Percentiles rank a stretch among this genome's conserved stretches.
phyloP scores from a whole-genome alignment of 768 basidiomycete genomes.

The Xanthoconium purpureum region DNA sequence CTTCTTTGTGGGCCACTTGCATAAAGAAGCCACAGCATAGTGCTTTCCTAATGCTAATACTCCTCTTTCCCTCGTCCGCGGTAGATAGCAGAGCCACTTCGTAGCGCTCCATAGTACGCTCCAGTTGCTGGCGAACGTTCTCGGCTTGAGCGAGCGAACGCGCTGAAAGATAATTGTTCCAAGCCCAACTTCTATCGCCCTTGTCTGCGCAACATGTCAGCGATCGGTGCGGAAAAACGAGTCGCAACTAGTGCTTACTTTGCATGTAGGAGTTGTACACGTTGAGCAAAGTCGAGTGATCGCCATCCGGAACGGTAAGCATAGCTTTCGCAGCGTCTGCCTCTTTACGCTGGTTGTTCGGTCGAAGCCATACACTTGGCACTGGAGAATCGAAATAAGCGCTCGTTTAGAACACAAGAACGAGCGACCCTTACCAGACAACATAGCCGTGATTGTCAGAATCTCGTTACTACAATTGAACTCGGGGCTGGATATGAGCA shows the following conservation, averaged over 20 bases:
- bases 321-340: constrained; percentile 90
- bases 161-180: constrained; percentile 82
- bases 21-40: constrained; percentile 95
- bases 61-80: constrained; percentile 67
- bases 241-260: constrained; percentile 47
- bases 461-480: constrained; percentile 97
- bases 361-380: constrained; percentile 93
- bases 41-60: constrained; percentile 72
- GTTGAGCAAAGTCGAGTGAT: constrained; percentile 92
- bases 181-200: constrained; percentile 84
- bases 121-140: constrained; percentile 86
- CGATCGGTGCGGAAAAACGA: background rate
- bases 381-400: constrained; percentile 32
- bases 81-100: constrained; percentile 75
- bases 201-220: constrained; percentile 46
- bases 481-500: constrained; percentile 91
- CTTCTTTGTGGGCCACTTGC: constrained; percentile 95
- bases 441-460: constrained; percentile 92
- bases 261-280: constrained; percentile 90
- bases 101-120: constrained; percentile 87
- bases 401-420: background rate
- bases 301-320: constrained; percentile 91
- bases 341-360: constrained; percentile 81
- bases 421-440: constrained; percentile 61
- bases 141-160: constrained; percentile 88